Evolutionary conservation across 805 yeast genomes (phyloP), one percentile per base, ranked within the genome.

Genomic region (Kuraishia piskuri): DNA sequence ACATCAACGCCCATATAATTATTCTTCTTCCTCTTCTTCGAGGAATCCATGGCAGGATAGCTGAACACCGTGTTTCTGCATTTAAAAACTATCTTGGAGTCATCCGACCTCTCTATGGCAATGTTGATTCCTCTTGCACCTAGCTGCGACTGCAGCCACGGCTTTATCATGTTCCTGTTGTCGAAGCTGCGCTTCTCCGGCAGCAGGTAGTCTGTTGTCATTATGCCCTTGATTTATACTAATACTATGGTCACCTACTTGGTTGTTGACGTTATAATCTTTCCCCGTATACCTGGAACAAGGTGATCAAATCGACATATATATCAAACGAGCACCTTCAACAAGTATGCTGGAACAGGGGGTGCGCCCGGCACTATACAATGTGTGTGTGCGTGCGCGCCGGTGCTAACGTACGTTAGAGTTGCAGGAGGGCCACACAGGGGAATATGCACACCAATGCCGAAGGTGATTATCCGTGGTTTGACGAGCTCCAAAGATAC

Each of bases 21-120:
- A 31, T 23, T 53, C 50, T 46, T 55, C 49, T 21, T 47, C 31
- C 31, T 22, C 17, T 47, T 47, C 25, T 46, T 51, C 26, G 52
- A 50, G 51, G 56, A 20, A 31, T 55, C 58, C 51, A 58, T 20
- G 22, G 37, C 56, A 40, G 55, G 54, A 22, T 58, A 40, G 56
- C 58, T 31, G 31, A 68, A 54, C 56, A 65, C 66, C 17, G 66
- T 63, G 23, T 76, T 72, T 58, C 80, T 82, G 62, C 88, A 83
- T 60, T 80, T 78, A 67, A 83, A 83, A 19, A 82, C 80, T 20
- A 83, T 80, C 63, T 83, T 83, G 48, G 77, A 68, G 50, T 72
- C 76, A 64, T 83, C 88, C 2, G 84, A 78, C 26, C 88, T 66
- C 67, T 81, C 87, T 53, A 83, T 82, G 17, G 80, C 87, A 12